Base-by-base conservation (phyloP, 1,284 basidiomycete genomes). In the Peniophora sp. region DNA sequence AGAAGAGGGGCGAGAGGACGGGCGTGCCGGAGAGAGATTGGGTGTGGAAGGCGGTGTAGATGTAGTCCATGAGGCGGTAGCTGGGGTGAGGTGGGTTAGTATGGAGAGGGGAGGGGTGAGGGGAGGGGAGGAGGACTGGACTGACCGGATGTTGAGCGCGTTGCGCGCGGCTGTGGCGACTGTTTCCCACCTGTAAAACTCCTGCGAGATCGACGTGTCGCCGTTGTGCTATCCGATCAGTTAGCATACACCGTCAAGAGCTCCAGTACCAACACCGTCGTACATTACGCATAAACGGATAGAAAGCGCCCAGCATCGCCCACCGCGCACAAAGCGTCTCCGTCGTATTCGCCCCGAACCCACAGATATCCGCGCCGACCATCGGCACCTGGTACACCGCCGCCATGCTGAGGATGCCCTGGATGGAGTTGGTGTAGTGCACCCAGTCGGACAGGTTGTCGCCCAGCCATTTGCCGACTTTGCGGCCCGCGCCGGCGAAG, bases 401-500 rank as follows among this genome's bases (percentile, higher is more conserved):
- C 14, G 82, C 76, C 65, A 85, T 78, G 15, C 74, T 76, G 18
- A 85, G 66, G 65, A 85, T 81, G 11, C 79, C 82, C 5, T 78
- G 72, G 55, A 85, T 84, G 15, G 76, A 83, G 51, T 67, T 63
- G 12, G 74, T 66, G 58, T 84, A 85, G 49, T 82, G 73, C 0
- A 69, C 68, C 79, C 81, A 83, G 3, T 60, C 54, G 52, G 74
- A 76, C 51, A 80, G 55, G 58, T 84, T 86, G 61, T 85, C 82
- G 3, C 83, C 83, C 3, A 85, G 70, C 83, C 82, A 86, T 62
- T 85, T 84, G n/a, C 81, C 81, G 23, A 80, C 78, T 45, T 78
- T 71, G 17, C 67, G 64, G 2, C 85, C 85, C 5, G 80, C 81
- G 41, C 84, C 83, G 2, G 79, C 77, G 60, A 85, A 88, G 3